These are phyloP conservation scores for Termitomyces titanicus DNA, from an alignment of 768 basidiomycete species.

Conservation along the genomic window DNA sequence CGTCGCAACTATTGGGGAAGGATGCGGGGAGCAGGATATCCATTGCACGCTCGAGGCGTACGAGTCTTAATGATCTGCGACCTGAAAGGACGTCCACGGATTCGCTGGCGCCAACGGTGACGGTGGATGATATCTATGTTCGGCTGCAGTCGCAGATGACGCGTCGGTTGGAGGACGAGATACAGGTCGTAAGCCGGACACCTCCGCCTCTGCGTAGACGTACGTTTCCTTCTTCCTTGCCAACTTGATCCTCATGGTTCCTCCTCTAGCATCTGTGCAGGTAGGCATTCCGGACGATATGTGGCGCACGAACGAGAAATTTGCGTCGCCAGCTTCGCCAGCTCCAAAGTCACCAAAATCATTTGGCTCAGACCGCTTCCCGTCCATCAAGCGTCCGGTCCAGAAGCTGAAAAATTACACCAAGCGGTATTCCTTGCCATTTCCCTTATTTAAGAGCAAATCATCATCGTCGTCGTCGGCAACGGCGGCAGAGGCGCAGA, in stretches of 20 bases:
- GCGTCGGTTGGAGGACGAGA: constrained; percentile 17
- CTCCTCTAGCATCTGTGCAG: constrained; percentile 1
- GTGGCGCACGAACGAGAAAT: constrained; percentile 41
- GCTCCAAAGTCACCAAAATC: too few species aligned
- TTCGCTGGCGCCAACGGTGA: constrained; percentile 14
- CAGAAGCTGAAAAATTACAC: constrained; percentile 39
- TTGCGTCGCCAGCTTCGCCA: constrained; percentile 9
- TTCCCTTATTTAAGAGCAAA: constrained; percentile 31
- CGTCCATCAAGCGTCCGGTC: constrained; percentile 32
- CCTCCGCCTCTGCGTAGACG: constrained; percentile 18
- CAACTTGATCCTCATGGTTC: neutral
- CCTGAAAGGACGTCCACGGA: neutral
- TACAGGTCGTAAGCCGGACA: constrained; percentile 30
- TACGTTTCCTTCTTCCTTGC: neutral
- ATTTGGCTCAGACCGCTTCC: constrained; percentile 26
- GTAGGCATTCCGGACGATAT: constrained; percentile 30
- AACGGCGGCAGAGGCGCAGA: neutral
- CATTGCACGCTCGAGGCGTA: constrained; percentile 14
- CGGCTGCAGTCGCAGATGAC: constrained; percentile 17
- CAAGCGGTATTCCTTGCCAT: constrained; percentile 46
- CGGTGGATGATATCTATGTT: constrained; percentile 27
- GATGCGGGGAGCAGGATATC: constrained; percentile 5
- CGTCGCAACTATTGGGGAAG: constrained; percentile 4
- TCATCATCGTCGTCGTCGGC: neutral
- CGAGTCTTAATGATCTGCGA: constrained; percentile 22